phyloP scores from a whole-genome alignment of 2,329 filamentous ascomycete species.

The Fusarium sp. region DNA sequence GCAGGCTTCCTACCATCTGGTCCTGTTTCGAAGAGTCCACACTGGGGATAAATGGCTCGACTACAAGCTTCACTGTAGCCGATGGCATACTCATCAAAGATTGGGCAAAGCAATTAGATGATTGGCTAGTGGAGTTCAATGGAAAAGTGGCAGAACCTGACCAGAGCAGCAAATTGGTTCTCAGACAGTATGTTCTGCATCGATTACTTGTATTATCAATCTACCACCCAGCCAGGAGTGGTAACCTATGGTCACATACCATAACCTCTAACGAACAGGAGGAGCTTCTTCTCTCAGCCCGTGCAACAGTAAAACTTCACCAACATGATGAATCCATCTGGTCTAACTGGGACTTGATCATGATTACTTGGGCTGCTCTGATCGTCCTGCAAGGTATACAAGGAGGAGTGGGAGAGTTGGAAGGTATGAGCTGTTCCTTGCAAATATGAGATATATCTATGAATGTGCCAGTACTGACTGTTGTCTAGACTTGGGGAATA shows the following conservation, averaged over 20 bases:
- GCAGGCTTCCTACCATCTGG: constrained; percentile 8
- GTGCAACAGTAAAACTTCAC: constrained; percentile 9
- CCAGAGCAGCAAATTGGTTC: constrained; percentile 21
- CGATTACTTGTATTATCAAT: constrained; percentile 8
- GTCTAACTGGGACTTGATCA: constrained; percentile 24
- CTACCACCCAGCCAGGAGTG: constrained; percentile 10
- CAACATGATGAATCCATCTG: constrained; percentile 20
- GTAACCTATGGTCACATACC: constrained; percentile 9
- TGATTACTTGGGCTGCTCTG: constrained; percentile 19
- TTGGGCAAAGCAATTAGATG: constrained; percentile 14
- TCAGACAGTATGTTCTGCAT: constrained; percentile 10
- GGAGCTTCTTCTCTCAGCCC: constrained; percentile 11
- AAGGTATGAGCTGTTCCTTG: not conserved
- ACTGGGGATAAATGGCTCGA: not conserved
- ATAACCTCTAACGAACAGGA: constrained; percentile 24
- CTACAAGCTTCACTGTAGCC: constrained; percentile 2
- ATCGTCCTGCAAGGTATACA: constrained; percentile 17
- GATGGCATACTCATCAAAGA: constrained; percentile 13
- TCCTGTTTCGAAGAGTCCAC: constrained; percentile 14
- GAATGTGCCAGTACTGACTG: not conserved
- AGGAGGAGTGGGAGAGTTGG: constrained; percentile 16
- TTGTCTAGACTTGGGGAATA: constrained; percentile 16
- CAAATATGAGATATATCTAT: rapidly evolving
- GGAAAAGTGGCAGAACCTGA: constrained; percentile 14
- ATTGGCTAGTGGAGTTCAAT: constrained; percentile 19